phyloP scores from a whole-genome alignment of 2,329 filamentous ascomycete species.

The Dactylellina leptospora region DNA sequence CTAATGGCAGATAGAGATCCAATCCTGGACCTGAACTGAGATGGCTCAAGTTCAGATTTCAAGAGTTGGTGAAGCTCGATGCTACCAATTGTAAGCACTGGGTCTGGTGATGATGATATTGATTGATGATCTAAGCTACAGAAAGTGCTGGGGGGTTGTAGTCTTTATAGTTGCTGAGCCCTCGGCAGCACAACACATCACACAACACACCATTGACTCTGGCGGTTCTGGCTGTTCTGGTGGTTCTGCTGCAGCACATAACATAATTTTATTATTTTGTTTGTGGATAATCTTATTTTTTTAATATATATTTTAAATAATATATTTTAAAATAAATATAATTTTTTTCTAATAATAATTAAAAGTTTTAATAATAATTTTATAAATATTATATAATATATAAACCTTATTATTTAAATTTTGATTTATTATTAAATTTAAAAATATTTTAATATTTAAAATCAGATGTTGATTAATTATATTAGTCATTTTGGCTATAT shows the following conservation, averaged over 20 bases:
- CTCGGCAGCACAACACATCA: too few relatives aligned
- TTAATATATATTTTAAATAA: not conserved
- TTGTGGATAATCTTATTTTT: not conserved
- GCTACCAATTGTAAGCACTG: not conserved
- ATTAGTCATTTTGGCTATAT: not conserved
- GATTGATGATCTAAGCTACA: not conserved
- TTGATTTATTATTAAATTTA: too few relatives aligned
- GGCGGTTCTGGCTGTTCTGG: too few relatives aligned
- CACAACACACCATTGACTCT: too few relatives aligned
- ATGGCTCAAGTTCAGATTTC: not conserved
- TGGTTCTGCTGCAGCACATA: too few relatives aligned
- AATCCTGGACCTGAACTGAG: not conserved
- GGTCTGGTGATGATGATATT: not conserved
- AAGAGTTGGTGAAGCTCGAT: not conserved
- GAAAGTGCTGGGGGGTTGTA: not conserved
- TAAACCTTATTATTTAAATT: too few relatives aligned
- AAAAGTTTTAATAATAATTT: not conserved
- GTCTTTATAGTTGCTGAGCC: not conserved
- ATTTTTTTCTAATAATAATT: not conserved
- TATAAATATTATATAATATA: too few relatives aligned
- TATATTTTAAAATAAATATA: not conserved
- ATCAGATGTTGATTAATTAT: not conserved
- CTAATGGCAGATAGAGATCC: not conserved
- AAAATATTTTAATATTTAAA: not conserved
- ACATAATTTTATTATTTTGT: not conserved